Percentiles rank a stretch among this genome's conserved stretches.
Conservation (phyloP, 257 asterid genomes). For the Cordia subcordata region DNA sequence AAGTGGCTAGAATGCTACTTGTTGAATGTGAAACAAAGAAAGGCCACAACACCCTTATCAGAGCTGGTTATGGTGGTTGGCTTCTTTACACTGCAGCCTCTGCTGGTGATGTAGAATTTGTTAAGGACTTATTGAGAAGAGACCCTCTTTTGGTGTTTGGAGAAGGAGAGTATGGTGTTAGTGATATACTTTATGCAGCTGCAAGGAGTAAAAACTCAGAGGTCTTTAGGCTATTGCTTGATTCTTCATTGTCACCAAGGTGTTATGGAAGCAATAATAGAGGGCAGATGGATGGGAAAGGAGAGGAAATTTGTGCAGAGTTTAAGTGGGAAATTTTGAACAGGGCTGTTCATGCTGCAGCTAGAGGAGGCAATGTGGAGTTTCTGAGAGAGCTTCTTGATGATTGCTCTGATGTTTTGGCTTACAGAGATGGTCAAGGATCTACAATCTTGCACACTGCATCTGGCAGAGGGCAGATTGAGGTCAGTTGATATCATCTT, state of each 20-base stretch:
- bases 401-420: conserved; percentile 49
- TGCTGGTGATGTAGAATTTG: conserved; percentile 67
- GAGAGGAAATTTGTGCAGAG: conserved; percentile 30
- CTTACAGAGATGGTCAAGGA: conserved; percentile 63
- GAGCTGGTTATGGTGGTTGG: conserved; percentile 98
- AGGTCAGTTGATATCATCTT: conserved; percentile 40
- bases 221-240: conserved; percentile 60
- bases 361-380: conserved; percentile 79
- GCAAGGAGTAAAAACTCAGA: conserved; percentile 58
- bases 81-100: conserved; percentile 88
- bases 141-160: conserved; percentile 81
- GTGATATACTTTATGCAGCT: conserved; percentile 80
- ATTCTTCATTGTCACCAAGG: conserved; percentile 27
- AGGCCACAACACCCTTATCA: conserved; percentile 61
- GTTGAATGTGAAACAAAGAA: conserved; percentile 44
- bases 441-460: conserved; percentile 82
- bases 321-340: conserved; percentile 54
- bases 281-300: conserved; percentile 15
- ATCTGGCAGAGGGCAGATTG: conserved; percentile 65
- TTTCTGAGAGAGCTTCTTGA: conserved; percentile 56
- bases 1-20: conserved; percentile 62
- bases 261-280: neutral
- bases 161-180: conserved; percentile 92
- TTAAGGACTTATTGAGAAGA: conserved; percentile 50
- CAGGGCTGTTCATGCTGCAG: conserved; percentile 78